A percentile compares a stretch with the other conserved stretches of the same genome.
Conservation (phyloP, 108 stramenopile species). For the Chaetoceros muelleri region DNA sequence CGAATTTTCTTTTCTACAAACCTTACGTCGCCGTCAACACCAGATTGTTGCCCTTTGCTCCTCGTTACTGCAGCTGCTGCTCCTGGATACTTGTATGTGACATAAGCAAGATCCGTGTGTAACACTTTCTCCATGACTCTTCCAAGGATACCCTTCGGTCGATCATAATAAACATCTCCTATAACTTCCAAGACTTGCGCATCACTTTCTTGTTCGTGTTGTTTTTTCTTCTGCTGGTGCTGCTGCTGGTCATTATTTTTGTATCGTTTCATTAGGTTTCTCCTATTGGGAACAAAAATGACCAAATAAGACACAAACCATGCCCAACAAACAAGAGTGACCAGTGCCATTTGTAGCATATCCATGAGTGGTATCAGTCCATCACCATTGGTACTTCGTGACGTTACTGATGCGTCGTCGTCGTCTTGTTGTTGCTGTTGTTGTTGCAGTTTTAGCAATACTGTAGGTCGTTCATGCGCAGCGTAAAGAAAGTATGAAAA, state of each 20-base stretch:
- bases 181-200: background rate
- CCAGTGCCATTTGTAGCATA: constrained; percentile 36
- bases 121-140: background rate
- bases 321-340: constrained; percentile 27
- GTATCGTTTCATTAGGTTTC: constrained; percentile 37
- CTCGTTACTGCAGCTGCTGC: constrained; percentile 13
- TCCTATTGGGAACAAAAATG: constrained; percentile 46
- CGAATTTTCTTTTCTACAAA: constrained; percentile 45
- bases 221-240: background rate
- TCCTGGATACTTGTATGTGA: constrained; percentile 42
- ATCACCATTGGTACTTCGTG: background rate
- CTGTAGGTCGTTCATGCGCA: constrained; percentile 28
- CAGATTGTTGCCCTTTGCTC: background rate
- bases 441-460: constrained; percentile 16
- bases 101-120: constrained; percentile 35
- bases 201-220: constrained; percentile 2
- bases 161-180: constrained; percentile 26
- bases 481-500: constrained; percentile 51
- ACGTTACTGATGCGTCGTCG: constrained; percentile 4
- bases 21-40: constrained; percentile 5
- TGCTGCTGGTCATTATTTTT: constrained; percentile 23
- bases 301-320: constrained; percentile 32
- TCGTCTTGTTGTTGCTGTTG: constrained; percentile 15
- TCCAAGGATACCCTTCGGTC: background rate
- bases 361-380: constrained; percentile 39